Conservation (phyloP, 441 rosid species). For the Adansonia grandidieri region DNA sequence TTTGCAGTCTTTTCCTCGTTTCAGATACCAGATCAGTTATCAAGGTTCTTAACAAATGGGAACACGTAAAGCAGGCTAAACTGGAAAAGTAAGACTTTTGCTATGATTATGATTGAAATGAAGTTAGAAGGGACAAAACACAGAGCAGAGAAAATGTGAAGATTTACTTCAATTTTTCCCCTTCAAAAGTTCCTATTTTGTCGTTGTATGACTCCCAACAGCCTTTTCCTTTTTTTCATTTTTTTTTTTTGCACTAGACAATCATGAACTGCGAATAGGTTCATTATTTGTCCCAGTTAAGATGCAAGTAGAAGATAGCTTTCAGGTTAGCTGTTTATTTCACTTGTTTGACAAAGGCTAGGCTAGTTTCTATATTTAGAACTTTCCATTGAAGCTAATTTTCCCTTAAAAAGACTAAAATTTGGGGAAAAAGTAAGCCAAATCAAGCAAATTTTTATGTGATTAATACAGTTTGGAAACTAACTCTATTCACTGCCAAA, state of each 20-base stretch:
- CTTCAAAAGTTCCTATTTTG: neutral
- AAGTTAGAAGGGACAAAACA: slow-evolving; percentile 30
- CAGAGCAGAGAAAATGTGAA: slow-evolving; percentile 20
- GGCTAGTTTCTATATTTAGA: neutral
- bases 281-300: slow-evolving; percentile 4
- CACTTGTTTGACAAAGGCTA: neutral
- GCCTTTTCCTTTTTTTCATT: neutral
- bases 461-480: neutral
- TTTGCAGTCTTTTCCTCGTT: slow-evolving; percentile 4
- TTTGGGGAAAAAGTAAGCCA: neutral
- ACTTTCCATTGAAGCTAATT: neutral
- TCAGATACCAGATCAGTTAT: neutral
- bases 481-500: neutral
- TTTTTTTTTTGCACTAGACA: slow-evolving; percentile 22
- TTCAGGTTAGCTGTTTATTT: neutral
- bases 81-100: slow-evolving; percentile 39
- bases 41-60: neutral
- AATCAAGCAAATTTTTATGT: neutral
- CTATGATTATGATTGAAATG: slow-evolving; percentile 58
- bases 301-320: slow-evolving; percentile 9
- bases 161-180: slow-evolving; percentile 17
- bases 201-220: neutral
- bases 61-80: neutral
- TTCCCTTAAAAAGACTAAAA: neutral
- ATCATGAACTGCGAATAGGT: slow-evolving; percentile 25